These are phyloP conservation scores for Acanthamoeba triangularis DNA, from an alignment of 208 protist genomes.

Conservation along the genomic window DNA sequence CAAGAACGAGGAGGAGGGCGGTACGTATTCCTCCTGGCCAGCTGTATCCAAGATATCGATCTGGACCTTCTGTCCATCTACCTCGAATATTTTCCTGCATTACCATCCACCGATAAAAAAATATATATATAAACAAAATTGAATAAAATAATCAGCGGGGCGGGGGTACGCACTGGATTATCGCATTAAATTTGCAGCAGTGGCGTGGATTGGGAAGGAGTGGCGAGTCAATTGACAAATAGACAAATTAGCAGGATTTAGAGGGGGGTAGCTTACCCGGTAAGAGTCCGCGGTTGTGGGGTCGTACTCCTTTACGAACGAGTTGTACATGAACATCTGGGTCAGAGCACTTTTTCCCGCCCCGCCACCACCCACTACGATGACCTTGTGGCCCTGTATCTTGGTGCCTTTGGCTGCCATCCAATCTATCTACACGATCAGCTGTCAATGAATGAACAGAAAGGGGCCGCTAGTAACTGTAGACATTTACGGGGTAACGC, in stretches of 20 bases:
- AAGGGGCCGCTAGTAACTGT: too few species aligned
- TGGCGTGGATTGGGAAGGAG: neutral
- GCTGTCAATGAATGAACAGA: too few species aligned
- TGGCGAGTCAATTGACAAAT: neutral
- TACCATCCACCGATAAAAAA: neutral
- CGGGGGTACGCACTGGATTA: neutral
- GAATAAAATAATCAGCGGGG: neutral
- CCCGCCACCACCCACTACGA: conserved; percentile 77
- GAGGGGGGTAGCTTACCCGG: conserved; percentile 41
- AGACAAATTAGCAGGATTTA: neutral
- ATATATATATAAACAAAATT: neutral
- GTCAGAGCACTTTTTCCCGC: conserved; percentile 86
- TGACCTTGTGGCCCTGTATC: conserved; percentile 26
- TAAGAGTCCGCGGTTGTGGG: conserved; percentile 86
- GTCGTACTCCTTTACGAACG: conserved; percentile 90
- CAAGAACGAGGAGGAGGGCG: neutral
- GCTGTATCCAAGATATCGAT: conserved; percentile 92
- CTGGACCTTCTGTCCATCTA: conserved; percentile 67
- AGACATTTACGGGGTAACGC: too few species aligned
- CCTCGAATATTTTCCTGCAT: conserved; percentile 53
- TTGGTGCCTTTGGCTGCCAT: neutral
- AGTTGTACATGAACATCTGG: conserved; percentile 85
- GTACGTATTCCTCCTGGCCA: conserved; percentile 89
- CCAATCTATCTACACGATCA: too few species aligned
- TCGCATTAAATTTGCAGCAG: too few species aligned